Conservation (phyloP, 2,329 filamentous ascomycete genomes). For the Ophioceras dolichostomum region DNA sequence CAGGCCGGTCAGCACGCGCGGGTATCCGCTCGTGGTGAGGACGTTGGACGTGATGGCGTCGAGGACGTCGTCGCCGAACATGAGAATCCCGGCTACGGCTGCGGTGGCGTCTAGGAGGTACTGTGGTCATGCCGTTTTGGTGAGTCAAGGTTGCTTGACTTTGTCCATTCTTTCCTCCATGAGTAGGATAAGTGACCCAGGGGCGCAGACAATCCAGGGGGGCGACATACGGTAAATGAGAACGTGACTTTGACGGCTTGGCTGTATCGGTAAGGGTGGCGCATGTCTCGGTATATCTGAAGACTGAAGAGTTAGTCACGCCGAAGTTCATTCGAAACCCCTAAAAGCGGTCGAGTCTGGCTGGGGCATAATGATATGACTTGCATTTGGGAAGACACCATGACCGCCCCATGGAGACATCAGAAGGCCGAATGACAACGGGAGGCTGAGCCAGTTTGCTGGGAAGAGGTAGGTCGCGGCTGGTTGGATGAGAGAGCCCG, state of each 20-base stretch:
- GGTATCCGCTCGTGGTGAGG: conserved; percentile 62
- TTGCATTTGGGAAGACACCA: conserved; percentile 66
- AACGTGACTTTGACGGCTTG: conserved; percentile 18
- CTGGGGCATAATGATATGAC: too few species aligned
- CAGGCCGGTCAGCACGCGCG: conserved; percentile 57
- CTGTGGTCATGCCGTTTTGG: too few species aligned
- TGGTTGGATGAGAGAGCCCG: conserved; percentile 74
- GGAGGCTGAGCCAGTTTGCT: conserved; percentile 73
- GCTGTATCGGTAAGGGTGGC: conserved; percentile 68
- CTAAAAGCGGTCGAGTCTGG: too few species aligned
- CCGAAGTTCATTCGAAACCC: too few species aligned
- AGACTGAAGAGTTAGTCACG: background rate
- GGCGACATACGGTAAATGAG: conserved; percentile 19
- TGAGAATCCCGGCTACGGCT: conserved; percentile 73
- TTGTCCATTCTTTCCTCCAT: too few species aligned
- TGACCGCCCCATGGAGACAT: conserved; percentile 63
- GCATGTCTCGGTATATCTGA: conserved; percentile 51
- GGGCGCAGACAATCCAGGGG: too few species aligned
- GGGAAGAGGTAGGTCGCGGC: conserved; percentile 74
- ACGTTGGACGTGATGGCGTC: conserved; percentile 91
- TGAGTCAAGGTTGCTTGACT: too few species aligned
- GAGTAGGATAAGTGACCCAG: background rate
- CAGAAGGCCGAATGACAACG: conserved; percentile 77
- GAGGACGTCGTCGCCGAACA: conserved; percentile 84
- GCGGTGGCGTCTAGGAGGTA: conserved; percentile 72